Evolutionary conservation across 805 yeast genomes (phyloP).

Genomic region (Saccharomycopsis sp.): DNA sequence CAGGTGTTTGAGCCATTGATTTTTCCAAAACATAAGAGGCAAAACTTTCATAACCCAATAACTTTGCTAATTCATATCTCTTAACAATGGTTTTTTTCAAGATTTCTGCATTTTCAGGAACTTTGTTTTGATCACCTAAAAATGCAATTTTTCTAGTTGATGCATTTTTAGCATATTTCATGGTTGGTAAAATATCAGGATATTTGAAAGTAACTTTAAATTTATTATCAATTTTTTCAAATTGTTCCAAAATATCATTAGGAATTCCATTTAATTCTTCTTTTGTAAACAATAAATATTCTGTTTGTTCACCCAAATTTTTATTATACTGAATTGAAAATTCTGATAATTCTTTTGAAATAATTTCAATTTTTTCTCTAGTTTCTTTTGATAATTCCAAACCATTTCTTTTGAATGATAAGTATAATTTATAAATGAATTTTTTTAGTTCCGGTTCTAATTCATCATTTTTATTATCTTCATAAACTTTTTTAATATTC

Average conservation of each 20-base stretch:
- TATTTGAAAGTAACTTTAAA: conserved; percentile 69
- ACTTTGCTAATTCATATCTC: conserved; percentile 50
- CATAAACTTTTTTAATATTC: conserved; percentile 44
- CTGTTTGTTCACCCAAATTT: conserved; percentile 64
- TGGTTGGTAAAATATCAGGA: conserved; percentile 71
- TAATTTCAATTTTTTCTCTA: conserved; percentile 44
- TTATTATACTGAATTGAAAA: conserved; percentile 48
- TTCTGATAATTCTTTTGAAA: conserved; percentile 50
- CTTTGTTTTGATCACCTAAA: conserved; percentile 58
- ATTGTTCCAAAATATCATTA: conserved; percentile 45
- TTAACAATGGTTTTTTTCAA: conserved; percentile 48
- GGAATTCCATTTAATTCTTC: conserved; percentile 73
- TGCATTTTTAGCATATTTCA: conserved; percentile 55
- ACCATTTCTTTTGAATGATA: conserved; percentile 57
- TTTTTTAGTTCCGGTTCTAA: conserved; percentile 46
- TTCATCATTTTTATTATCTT: conserved; percentile 24
- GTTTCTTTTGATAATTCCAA: conserved; percentile 46
- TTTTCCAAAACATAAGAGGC: conserved; percentile 66
- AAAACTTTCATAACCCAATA: conserved; percentile 57
- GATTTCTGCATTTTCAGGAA: conserved; percentile 50
- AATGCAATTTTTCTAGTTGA: conserved; percentile 59
- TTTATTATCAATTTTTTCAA: conserved; percentile 36
- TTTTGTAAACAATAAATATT: conserved; percentile 43
- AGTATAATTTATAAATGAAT: conserved; percentile 45
- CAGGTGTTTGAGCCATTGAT: conserved; percentile 68